A percentile compares a stretch with the other conserved stretches of the same genome.
Conservation (phyloP, 2,329 filamentous ascomycete genomes). For the Neofusicoccum sp. region DNA sequence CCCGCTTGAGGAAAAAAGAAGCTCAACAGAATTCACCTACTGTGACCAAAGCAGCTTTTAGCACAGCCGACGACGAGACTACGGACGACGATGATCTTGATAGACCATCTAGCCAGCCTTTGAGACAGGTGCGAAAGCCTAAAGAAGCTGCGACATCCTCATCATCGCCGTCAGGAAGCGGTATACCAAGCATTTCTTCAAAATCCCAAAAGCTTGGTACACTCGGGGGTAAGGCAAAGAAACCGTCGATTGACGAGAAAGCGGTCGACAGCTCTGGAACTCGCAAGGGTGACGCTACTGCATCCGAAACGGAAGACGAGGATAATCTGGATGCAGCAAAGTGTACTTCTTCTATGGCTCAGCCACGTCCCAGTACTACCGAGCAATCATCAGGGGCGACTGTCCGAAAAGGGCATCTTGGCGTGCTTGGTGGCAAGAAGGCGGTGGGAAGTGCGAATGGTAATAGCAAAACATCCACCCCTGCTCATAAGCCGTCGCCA, state of each 20-base stretch:
- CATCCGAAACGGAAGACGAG: conserved; percentile 7
- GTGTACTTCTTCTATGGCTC: not conserved
- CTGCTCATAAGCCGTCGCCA: not conserved
- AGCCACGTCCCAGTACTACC: not conserved
- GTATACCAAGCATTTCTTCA: not conserved
- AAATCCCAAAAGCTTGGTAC: not conserved
- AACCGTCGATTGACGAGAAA: not conserved
- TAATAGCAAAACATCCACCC: not conserved
- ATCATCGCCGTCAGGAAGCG: not conserved
- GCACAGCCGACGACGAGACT: conserved; percentile 30
- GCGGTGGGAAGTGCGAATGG: not conserved
- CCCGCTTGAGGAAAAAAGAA: not conserved
- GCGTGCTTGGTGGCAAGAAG: conserved; percentile 22
- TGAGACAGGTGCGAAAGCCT: not conserved
- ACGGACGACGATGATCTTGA: conserved; percentile 43
- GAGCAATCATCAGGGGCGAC: not conserved
- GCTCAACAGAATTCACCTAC: not conserved
- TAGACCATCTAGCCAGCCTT: conserved; percentile 24
- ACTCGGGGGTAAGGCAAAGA: not conserved
- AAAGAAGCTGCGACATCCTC: not conserved
- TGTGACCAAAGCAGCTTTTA: not conserved
- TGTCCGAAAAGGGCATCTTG: conserved; percentile 19
- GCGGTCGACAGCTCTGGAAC: not conserved
- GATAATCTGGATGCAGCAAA: not conserved
- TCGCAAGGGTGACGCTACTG: not conserved